Evolutionary conservation across 257 asterid genomes (phyloP).

Genomic region (Capsicum baccatum): DNA sequence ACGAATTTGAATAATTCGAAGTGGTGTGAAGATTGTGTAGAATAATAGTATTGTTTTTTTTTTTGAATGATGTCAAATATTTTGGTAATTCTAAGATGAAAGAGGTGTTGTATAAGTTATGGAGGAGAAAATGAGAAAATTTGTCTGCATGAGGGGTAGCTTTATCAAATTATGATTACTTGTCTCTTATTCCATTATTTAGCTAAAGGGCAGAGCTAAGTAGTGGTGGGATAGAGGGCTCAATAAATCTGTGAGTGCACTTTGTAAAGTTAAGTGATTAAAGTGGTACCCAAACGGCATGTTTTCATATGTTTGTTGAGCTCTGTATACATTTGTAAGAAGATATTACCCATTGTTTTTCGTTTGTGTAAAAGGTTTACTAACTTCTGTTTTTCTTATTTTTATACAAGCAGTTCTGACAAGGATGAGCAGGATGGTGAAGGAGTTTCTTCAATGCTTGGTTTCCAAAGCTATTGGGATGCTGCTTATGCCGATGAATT

Average conservation of each 20-base stretch:
- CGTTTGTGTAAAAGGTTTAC: not conserved
- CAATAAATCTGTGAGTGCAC: not conserved
- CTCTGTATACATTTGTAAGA: not conserved
- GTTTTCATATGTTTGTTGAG: not conserved
- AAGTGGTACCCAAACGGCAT: not conserved
- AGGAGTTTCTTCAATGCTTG: slow-evolving; percentile 77
- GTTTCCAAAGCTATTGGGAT: slow-evolving; percentile 98
- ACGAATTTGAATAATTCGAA: not conserved
- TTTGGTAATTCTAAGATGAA: not conserved
- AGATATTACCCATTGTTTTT: not conserved
- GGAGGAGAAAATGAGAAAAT: not conserved
- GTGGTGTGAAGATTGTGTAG: not conserved
- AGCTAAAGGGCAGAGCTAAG: not conserved
- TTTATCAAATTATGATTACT: not conserved
- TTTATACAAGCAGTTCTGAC: slow-evolving; percentile 66
- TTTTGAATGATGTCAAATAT: not conserved
- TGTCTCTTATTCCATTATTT: not conserved
- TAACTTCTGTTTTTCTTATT: slow-evolving; percentile 17
- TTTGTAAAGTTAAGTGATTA: slow-evolving; percentile 7
- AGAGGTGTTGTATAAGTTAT: not conserved
- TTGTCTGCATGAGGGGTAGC: too few species aligned
- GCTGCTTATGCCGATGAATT: slow-evolving; percentile 89
- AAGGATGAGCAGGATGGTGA: slow-evolving; percentile 92
- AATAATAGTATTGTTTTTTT: not conserved
- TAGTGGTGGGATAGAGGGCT: not conserved